Base-by-base conservation (phyloP, 805 yeast genomes). In the Saccharomyces eubayanus region DNA sequence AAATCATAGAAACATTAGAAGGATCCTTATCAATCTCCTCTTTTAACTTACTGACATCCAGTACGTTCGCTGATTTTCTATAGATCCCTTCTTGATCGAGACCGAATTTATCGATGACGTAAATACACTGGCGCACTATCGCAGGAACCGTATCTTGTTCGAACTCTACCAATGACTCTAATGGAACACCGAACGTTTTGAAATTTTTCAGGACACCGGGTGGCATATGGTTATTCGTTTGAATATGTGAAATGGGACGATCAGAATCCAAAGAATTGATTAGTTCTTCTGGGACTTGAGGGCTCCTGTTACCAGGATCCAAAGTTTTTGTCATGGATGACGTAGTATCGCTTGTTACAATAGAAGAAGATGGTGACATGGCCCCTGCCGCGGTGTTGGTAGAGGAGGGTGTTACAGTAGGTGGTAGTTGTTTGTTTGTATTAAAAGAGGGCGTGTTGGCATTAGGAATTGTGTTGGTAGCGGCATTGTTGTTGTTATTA, bases 91-190 rank as follows among this genome's bases (percentile, higher is more conserved):
- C 97, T 31, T 87, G 74, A 51, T 88, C 85, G 41, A 86, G 68
- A 1, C 99, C 99, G 66, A 86, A 84, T 45, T 77, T 78, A 65
- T 94, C 98, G 36, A 94, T 83, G 6, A 91, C 85, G 58, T 84
- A 85, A 51, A 92, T 87, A 75, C 97, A 91, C 65, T 85, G 88
- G 58, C 85, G 84, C 10, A 94, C 99, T 49, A 94, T 80, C 16
- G 86, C 78, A 1, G 99, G 99, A 5, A 94, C 97, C 69, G 88
- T 85, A 59, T 89, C 96, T 52, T 90, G 92, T 57, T 95, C 97
- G 60, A 79, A 83, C 57, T 84, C 85, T 20, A 90, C 82, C 47
- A 89, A 72, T 9, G 77, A 81, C 55, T 86, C 95, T n/a, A 94
- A 76, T 0, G 96, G 85, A 0, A 85, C 82, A 0, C 97, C 97